These are phyloP conservation scores for Trypanosoma melophagium DNA, from an alignment of 208 protist species.

Conservation along the genomic window DNA sequence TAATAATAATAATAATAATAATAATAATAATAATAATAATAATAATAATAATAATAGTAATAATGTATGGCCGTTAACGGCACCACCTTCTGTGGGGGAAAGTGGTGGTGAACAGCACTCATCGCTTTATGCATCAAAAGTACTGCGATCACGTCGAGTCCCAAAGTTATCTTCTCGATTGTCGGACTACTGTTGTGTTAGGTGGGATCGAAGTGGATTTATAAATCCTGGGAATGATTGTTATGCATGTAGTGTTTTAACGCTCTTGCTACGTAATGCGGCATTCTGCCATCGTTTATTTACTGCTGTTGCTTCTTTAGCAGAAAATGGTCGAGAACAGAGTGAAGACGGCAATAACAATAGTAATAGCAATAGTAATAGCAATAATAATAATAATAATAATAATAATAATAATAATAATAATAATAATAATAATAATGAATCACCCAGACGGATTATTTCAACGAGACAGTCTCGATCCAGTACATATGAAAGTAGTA, in stretches of 20 bases:
- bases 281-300: slow-evolving; percentile 48
- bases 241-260: slow-evolving; percentile 83
- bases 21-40: no score
- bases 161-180: background rate
- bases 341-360: no score
- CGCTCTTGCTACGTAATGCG: slow-evolving; percentile 63
- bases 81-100: no score
- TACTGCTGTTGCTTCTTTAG: slow-evolving; percentile 28
- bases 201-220: slow-evolving; percentile 66
- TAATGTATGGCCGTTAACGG: no score
- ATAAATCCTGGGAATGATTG: slow-evolving; percentile 76
- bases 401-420: background rate
- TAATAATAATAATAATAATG: background rate
- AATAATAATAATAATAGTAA: no score
- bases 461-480: background rate
- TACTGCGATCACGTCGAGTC: no score
- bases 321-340: no score
- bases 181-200: background rate
- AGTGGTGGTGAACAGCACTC: no score
- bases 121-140: no score
- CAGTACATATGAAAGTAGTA: background rate
- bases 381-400: slow-evolving; percentile 1
- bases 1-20: no score
- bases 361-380: no score
- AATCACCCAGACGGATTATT: background rate